A percentile compares a stretch with the other conserved stretches of the same genome.
Evolutionary conservation across 1,284 basidiomycete genomes (phyloP).

Genomic region (Ustilago sp.): DNA sequence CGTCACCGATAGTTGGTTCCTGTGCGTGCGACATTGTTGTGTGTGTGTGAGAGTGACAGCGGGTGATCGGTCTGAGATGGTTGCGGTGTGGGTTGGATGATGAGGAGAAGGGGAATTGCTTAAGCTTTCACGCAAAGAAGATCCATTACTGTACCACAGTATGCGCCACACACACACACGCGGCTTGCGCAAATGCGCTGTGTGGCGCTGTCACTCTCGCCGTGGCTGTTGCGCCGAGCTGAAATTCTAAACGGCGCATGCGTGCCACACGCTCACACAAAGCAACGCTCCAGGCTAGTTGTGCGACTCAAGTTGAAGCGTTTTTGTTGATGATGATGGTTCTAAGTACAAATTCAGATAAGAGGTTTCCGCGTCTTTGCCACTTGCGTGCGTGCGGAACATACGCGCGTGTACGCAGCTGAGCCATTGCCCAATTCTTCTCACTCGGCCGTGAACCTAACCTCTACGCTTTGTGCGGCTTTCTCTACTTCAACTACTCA

Average conservation of each 20-base stretch:
- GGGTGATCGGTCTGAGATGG: slow-evolving; percentile 1
- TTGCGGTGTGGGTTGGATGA: slow-evolving; percentile 9
- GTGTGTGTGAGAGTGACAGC: neutral
- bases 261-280: neutral
- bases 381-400: no score
- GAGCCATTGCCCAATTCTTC: no score
- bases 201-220: neutral
- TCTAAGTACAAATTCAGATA: no score
- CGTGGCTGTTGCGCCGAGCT: slow-evolving; percentile 2
- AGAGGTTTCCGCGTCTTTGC: no score
- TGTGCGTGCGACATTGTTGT: slow-evolving; percentile 52
- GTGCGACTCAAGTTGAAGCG: neutral
- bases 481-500: no score
- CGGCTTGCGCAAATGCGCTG: neutral
- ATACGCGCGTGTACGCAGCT: no score
- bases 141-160: neutral
- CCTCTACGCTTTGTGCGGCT: no score
- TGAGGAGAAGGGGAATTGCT: neutral
- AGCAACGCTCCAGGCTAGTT: neutral
- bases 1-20: slow-evolving; percentile 49
- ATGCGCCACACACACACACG: slow-evolving; percentile 1
- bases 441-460: no score
- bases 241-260: neutral
- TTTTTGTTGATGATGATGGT: no score
- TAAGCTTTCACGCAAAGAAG: slow-evolving; percentile 9